Percentiles rank a stretch among this genome's conserved stretches.
phyloP scores from a whole-genome alignment of 257 asterid genomes.

The Fraxinus anomala region DNA sequence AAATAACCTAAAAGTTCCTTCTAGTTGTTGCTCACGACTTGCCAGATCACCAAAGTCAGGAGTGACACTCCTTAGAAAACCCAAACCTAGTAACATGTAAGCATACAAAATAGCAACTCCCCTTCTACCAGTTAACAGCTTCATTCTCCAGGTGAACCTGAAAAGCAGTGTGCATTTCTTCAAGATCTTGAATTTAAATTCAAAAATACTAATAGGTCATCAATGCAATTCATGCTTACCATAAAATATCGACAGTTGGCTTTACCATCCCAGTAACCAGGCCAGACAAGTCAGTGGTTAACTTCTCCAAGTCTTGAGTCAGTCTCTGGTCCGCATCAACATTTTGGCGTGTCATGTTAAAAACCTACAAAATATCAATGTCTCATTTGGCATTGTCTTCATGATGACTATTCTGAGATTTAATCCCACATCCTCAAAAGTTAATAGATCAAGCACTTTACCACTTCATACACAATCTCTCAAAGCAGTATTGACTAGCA shows the following conservation, averaged over 20 bases:
- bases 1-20: constrained; percentile 93
- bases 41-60: constrained; percentile 93
- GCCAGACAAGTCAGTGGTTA: constrained; percentile 88
- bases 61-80: constrained; percentile 84
- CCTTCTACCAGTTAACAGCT: constrained; percentile 87
- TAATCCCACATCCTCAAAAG: constrained; percentile 17
- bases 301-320: constrained; percentile 97
- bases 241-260: constrained; percentile 93
- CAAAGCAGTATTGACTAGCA: constrained; percentile 16
- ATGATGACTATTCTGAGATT: constrained; percentile 13
- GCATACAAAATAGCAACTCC: constrained; percentile 92
- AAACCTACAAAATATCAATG: constrained; percentile 55
- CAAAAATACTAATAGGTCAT: constrained; percentile 3
- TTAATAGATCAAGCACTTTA: constrained; percentile 27
- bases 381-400: constrained; percentile 14
- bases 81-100: constrained; percentile 95
- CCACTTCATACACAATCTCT: background rate
- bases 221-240: constrained; percentile 50
- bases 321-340: constrained; percentile 97
- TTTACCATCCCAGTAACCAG: constrained; percentile 99
- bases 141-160: constrained; percentile 99
- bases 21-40: constrained; percentile 89
- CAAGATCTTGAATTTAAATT: constrained; percentile 15
- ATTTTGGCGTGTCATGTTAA: constrained; percentile 62
- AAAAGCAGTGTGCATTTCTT: constrained; percentile 33